phyloP scores from a whole-genome alignment of 2,329 filamentous ascomycete species.

The Xylariaceae sp. region DNA sequence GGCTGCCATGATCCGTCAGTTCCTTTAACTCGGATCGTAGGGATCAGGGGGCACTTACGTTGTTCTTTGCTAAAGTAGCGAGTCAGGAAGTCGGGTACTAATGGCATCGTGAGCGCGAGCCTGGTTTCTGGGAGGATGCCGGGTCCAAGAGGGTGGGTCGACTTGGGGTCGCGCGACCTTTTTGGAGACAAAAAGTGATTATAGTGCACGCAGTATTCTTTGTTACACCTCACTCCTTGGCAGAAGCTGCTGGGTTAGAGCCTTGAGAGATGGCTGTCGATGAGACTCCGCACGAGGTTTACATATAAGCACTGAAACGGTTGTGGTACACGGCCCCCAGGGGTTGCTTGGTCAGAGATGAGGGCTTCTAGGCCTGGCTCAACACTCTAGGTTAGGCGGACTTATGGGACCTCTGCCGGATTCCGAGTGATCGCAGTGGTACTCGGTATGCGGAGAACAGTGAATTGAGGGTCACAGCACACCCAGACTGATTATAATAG shows the following conservation, averaged over 20 bases:
- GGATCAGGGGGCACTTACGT: slow-evolving; percentile 32
- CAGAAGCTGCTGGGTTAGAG: too few species aligned
- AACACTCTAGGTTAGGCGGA: background rate
- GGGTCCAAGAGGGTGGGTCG: background rate
- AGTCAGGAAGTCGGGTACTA: slow-evolving; percentile 36
- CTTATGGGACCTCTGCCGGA: slow-evolving; percentile 11
- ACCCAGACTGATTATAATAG: background rate
- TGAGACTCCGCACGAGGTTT: too few species aligned
- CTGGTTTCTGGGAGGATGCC: slow-evolving; percentile 12
- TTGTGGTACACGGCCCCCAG: too few species aligned
- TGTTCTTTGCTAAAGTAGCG: slow-evolving; percentile 40
- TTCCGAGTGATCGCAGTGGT: slow-evolving; percentile 4
- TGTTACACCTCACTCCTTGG: too few species aligned
- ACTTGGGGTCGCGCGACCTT: background rate
- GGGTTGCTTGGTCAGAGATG: too few species aligned
- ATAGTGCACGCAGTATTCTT: too few species aligned
- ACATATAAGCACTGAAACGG: too few species aligned
- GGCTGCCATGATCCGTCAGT: slow-evolving; percentile 38
- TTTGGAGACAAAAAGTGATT: too few species aligned
- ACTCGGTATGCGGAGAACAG: too few species aligned
- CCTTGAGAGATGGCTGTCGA: too few species aligned
- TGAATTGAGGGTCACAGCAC: background rate
- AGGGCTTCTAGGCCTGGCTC: background rate
- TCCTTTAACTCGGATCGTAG: background rate
- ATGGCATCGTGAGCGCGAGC: slow-evolving; percentile 36